A percentile compares a stretch with the other conserved stretches of the same genome.
phyloP scores from a whole-genome alignment of 345 rosid species.

The Gossypioides kirkii region DNA sequence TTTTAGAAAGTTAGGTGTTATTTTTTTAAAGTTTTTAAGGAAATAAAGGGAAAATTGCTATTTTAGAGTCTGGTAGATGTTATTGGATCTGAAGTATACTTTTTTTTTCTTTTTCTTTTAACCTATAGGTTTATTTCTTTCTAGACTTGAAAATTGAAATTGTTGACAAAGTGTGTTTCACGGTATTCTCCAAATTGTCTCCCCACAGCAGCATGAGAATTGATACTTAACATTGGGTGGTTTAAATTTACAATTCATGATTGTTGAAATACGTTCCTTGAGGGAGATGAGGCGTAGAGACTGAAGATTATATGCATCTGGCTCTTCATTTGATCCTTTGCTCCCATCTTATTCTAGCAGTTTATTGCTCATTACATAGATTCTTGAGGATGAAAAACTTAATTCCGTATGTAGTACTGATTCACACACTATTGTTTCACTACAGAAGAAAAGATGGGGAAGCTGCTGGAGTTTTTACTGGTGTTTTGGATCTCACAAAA shows the following conservation, averaged over 20 bases:
- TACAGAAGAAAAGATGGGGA: slow-evolving; percentile 85
- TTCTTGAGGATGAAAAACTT: not conserved
- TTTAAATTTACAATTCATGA: not conserved
- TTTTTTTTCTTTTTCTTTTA: not conserved
- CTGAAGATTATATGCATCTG: not conserved
- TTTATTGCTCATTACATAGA: not conserved
- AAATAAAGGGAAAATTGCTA: not conserved
- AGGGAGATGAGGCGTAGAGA: not conserved
- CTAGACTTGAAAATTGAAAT: not conserved
- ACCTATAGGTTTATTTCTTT: not conserved
- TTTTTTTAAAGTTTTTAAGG: not conserved
- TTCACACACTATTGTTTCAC: slow-evolving; percentile 14
- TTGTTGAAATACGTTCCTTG: not conserved
- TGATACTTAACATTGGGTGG: not conserved
- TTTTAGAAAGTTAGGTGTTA: not conserved
- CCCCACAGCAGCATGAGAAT: not conserved
- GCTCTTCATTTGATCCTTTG: not conserved
- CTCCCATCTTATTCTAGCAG: not conserved
- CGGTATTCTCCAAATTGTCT: not conserved
- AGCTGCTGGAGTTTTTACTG: slow-evolving; percentile 71
- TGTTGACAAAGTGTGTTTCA: not conserved
- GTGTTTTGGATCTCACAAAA: slow-evolving; percentile 75
- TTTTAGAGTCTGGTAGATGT: not conserved
- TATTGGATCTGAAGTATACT: not conserved
- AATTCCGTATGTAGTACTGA: not conserved